Evolutionary conservation across 2,329 filamentous ascomycete genomes (phyloP), one percentile per base, ranked within the genome.

Genomic region (Ceratocystis diversiconidia): DNA sequence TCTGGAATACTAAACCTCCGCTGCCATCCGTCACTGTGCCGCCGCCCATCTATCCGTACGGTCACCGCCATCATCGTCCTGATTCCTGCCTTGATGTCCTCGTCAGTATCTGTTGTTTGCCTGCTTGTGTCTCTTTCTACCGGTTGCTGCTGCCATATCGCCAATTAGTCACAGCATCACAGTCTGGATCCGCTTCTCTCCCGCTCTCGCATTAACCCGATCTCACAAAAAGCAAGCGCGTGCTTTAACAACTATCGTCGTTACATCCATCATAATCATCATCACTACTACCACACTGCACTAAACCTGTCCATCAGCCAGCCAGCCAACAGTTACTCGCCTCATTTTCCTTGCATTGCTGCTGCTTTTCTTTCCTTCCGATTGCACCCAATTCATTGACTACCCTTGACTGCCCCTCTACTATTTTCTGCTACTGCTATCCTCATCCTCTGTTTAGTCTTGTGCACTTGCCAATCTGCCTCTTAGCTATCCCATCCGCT

Each of bases 111-210:
- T 41, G 12, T 15, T 12, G 36, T 12, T 41, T 41, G 36, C 12
- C 36, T 41, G 12, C 36, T 41, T 41, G 36, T 19, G n/a, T 22
- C 46, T 48, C 46, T 22, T n/a, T 6, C 46, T 22, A 4, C 46
- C n/a, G 46, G 46, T 10, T 48, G 17, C 46, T 48, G 46, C 46
- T 48, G 46, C 46, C 17, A 48, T 22, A 50, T 50, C 19, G 48
- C 48, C 19, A 50, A 25, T 50, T 50, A 19, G 22, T 50, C 48
- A 50, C 48, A 12, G 48, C 48, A 50, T 50, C 48, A 22, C 48
- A 12, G 55, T 32, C 25, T 61, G 36, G n/a, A 41, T 61, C 36
- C 57, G 57, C 57, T 43, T 61, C 32, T 19, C 57, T 61, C n/a
- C 41, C 57, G 30, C 15, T 30, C 30, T 57, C 52, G 46, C 46